phyloP scores from a whole-genome alignment of 495 filamentous ascomycete genomes.

The Tuber borchii region DNA sequence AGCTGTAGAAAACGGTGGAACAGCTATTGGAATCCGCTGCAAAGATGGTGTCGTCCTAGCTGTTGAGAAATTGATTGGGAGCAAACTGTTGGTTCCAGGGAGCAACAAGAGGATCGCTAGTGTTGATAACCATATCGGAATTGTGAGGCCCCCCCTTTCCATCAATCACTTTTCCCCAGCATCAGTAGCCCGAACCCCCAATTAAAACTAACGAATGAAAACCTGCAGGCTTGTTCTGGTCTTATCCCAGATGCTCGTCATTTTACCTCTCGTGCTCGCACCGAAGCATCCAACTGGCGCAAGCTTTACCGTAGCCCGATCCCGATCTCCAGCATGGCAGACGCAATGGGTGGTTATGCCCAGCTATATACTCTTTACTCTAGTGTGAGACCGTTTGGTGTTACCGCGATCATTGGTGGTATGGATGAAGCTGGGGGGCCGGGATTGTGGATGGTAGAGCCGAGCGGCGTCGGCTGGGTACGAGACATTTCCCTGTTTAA shows the following conservation, averaged over 20 bases:
- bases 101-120: constrained; percentile 96
- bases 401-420: constrained; percentile 88
- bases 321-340: constrained; percentile 73
- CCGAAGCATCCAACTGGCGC: constrained; percentile 86
- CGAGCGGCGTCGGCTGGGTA: constrained; percentile 92
- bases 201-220: constrained; percentile 17
- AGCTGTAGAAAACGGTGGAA: constrained; percentile 97
- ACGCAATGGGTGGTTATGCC: constrained; percentile 86
- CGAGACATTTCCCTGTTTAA: constrained; percentile 17
- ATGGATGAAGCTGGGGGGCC: constrained; percentile 91
- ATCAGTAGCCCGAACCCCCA: background rate
- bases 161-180: constrained; percentile 8
- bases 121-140: constrained; percentile 85
- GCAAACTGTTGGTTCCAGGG: constrained; percentile 85
- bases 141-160: constrained; percentile 54
- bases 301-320: constrained; percentile 86
- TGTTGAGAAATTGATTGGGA: constrained; percentile 90
- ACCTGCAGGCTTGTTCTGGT: constrained; percentile 75
- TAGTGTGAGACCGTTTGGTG: constrained; percentile 89
- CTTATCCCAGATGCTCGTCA: constrained; percentile 91
- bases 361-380: constrained; percentile 97
- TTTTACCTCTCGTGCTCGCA: constrained; percentile 87
- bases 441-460: constrained; percentile 96
- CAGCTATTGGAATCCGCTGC: constrained; percentile 91
- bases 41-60: constrained; percentile 95